Conservation (phyloP, 1,139 yeast genomes). For the Scheffersomyces titani region DNA sequence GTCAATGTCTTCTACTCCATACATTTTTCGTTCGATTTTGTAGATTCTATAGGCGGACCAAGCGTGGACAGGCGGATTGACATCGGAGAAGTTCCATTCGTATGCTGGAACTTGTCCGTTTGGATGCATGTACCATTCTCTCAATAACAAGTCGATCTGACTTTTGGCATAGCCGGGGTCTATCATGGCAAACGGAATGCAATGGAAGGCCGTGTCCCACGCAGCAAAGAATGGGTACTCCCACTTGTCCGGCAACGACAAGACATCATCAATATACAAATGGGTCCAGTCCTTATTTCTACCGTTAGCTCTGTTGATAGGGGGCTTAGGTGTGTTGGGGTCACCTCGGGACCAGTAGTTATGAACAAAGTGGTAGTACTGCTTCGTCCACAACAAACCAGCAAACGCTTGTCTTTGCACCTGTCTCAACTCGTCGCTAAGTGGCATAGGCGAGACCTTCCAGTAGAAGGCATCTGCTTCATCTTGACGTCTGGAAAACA, state of each 20-base stretch:
- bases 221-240: conserved; percentile 97
- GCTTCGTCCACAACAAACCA: conserved; percentile 93
- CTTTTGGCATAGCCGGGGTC: conserved; percentile 94
- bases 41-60: conserved; percentile 94
- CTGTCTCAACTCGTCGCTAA: conserved; percentile 77
- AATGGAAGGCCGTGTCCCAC: conserved; percentile 97
- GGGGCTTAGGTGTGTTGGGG: conserved; percentile 76
- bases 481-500: conserved; percentile 74
- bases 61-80: conserved; percentile 97
- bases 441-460: conserved; percentile 85
- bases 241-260: conserved; percentile 95
- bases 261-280: conserved; percentile 82
- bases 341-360: conserved; percentile 91
- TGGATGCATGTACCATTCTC: conserved; percentile 99
- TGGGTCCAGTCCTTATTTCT: conserved; percentile 89
- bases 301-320: conserved; percentile 76
- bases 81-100: conserved; percentile 96
- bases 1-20: conserved; percentile 77
- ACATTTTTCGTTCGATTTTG: conserved; percentile 86
- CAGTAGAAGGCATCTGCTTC: conserved; percentile 96
- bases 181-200: conserved; percentile 91
- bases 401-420: conserved; percentile 96
- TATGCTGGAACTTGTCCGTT: conserved; percentile 98
- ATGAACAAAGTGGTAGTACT: conserved; percentile 86
- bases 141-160: conserved; percentile 81